Evolutionary conservation across 1,284 basidiomycete genomes (phyloP), one percentile per base, ranked within the genome.

Genomic region (Hemileia vastatrix): DNA sequence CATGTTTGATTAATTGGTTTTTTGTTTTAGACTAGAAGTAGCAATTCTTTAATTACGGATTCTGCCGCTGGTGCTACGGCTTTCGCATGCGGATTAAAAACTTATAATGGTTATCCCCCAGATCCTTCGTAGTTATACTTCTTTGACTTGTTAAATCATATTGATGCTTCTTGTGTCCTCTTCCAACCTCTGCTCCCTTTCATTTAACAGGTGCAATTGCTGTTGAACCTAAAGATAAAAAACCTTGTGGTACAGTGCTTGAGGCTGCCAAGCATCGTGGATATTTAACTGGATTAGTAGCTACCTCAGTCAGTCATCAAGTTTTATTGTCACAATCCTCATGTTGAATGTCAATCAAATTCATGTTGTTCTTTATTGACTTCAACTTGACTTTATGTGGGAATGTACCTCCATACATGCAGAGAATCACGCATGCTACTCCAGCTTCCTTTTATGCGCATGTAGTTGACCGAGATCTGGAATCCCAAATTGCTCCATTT

Each of bases 41-140:
- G 72, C 8, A 70, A 71, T 31, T 73, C 71, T 18, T 69, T 77
- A 32, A 69, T 77, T 44, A 77, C 76, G 11, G 76, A 77, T 64
- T 74, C 72, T 4, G 76, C 76, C 6, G 76, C 76, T 0, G 76
- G 76, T 3, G 76, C 76, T 1, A 77, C 76, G 4, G 76, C 76
- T 1, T 77, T 77, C 54, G 64, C 73, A 18, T 76, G 74, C 55
- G 75, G 64, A 2, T 47, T 70, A 33, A 76, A 77, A 62, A 76
- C 73, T 40, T 77, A 73, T 66, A 77, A 77, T 64, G 76, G 76
- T 62, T 2, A 23, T 33, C 8, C 8, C 9, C 8, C n/a, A 8
- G 9, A n/a, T n/a, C 8, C 40, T 43, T n/a, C 9, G 40, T n/a
- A n/a, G n/a, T 8, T n/a, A 43, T 8, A 8, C 40, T n/a, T 8